Evolutionary conservation across 345 rosid species (phyloP), one percentile per base, ranked within the genome.

Genomic region (Theobroma cacao): DNA sequence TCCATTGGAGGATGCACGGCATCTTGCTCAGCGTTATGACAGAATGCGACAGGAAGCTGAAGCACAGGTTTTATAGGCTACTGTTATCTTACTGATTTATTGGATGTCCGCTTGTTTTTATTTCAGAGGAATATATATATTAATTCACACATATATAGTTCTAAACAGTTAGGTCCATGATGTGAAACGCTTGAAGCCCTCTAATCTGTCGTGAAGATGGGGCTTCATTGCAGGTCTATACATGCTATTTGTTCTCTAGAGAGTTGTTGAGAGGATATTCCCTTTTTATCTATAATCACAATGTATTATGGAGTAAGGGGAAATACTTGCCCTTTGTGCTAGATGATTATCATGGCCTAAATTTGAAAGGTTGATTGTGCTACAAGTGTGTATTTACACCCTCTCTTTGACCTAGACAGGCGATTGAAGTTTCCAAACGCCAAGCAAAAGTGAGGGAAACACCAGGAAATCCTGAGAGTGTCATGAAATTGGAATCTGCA

Each of bases 1-100:
- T 79, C 98, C 98, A 9, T 79, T 95, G 79, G 98, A 93, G 77
- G 98, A 95, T 85, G 98, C 98, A 18, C 88, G 98, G 22, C 98
- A 93, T 90, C 93, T 95, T 87, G 95, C 98, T 64, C 98, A 93
- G 72, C 94, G 95, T n/a, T 95, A 92, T 85, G 97, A 91, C 81
- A 86, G 98, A 79, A 85, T 95, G 91, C 89, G 98, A 72, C 97
- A 93, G 80, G 98, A 95, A 83, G 86, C 94, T 68, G 98, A 95
- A 93, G 86, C 95, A 82, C 98, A 95, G 97, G 98, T 91, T 86
- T 69, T 82, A 20, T 67, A 52, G 77, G 50, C 65, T 79, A 30
- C 30, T 34, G 5, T 5, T 58, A 53, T 18, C 40, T 48, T 61
- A 6, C n/a, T 33, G 10, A 33, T 72, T 5, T 10, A n/a, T 52